These are phyloP conservation scores for Podaxis carcinomalis DNA, from an alignment of 768 basidiomycete species.

Conservation along the genomic window DNA sequence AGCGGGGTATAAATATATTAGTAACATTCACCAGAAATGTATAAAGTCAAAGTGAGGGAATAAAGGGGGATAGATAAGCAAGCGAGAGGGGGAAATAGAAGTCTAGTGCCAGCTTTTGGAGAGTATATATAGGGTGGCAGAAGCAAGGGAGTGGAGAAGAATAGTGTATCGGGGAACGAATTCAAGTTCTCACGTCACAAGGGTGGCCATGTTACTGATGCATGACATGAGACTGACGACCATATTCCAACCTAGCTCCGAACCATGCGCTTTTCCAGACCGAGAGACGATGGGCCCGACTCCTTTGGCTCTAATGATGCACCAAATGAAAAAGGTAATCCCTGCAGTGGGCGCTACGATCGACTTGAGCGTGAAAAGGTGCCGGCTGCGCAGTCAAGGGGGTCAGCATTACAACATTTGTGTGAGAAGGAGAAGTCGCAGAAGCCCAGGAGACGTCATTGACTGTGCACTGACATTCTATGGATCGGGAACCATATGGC, in stretches of 20 bases:
- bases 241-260: slow-evolving; percentile 73
- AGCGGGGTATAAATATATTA: background rate
- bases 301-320: slow-evolving; percentile 71
- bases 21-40: slow-evolving; percentile 14
- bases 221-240: slow-evolving; percentile 69
- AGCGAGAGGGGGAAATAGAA: background rate
- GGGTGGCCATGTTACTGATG: slow-evolving; percentile 76
- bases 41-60: slow-evolving; percentile 3
- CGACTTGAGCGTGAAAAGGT: slow-evolving; percentile 78
- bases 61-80: slow-evolving; percentile 9
- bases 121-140: background rate
- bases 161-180: background rate
- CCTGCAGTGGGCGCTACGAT: slow-evolving; percentile 68
- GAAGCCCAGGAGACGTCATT: slow-evolving; percentile 11
- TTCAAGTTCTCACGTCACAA: slow-evolving; percentile 49
- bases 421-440: background rate
- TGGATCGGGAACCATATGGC: slow-evolving; percentile 83
- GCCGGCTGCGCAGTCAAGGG: slow-evolving; percentile 40
- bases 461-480: slow-evolving; percentile 50
- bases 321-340: slow-evolving; percentile 73
- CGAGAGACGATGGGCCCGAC: slow-evolving; percentile 72
- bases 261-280: slow-evolving; percentile 59
- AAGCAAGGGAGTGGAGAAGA: background rate
- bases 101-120: background rate
- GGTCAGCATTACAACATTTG: slow-evolving; percentile 3